Base-by-base conservation (phyloP, 225 moss, liverwort and hornwort species). In the Asterella californica region DNA sequence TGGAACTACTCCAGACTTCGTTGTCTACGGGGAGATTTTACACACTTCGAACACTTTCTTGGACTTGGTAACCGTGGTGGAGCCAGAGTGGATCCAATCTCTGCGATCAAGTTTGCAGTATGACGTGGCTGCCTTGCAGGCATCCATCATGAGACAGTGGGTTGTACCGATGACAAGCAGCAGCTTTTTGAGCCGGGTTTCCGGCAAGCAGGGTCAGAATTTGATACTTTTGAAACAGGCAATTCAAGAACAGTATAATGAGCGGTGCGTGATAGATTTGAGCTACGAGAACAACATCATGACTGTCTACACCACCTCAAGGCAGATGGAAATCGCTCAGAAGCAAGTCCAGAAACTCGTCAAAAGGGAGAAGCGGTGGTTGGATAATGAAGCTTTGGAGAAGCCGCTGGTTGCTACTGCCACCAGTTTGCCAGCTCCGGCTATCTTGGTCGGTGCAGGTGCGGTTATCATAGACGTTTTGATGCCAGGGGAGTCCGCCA, bases 401-500 rank as follows among this genome's bases (percentile, higher is more conserved):
- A 79, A 74, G 55, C 37, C 59, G 65, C 45, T 84, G 59, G 76
- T 87, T 72, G n/a, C 70, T 22, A 76, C 69, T 5, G 48, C 76
- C 5, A 49, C 17, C 29, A 68, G 32, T 53, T 70, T 79, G n/a
- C 62, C 76, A 11, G 77, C 84, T 32, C 87, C 87, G 46, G 64
- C 65, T 15, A 30, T 87, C 10, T 15, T 87, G 57, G 79, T 76
- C 19, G 79, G 87, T 50, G 79, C 79, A 38, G 87, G 87, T 48
- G 87, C 79, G 14, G 27, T 74, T 63, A 74, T 84, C 2, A 76
- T 53, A 76, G 87, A 87, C 32, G 74, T 84, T 52, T 24, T 87
- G 66, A 87, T 87, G 87, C 87, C 87, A 25, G 84, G 82, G 72
- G 87, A 87, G 19, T 87, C 61, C 45, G 82, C 84, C 8, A 60